These are phyloP conservation scores for Geosiphon pyriformis DNA, from an alignment of 192 early-diverging fungal species.

Conservation along the genomic window DNA sequence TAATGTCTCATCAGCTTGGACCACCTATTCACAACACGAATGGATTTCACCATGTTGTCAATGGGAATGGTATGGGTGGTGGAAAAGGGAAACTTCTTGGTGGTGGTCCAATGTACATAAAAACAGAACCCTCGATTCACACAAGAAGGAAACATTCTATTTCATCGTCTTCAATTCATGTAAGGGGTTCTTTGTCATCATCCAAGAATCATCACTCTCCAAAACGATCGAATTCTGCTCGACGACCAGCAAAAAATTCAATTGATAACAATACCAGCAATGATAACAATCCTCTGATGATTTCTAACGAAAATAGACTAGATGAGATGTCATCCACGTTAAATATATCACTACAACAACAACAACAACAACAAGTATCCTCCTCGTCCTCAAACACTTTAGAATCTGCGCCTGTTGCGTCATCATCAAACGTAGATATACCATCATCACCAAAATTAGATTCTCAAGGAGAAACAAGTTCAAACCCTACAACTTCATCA, in stretches of 20 bases:
- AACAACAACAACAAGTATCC: slow-evolving; percentile 20
- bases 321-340: slow-evolving; percentile 16
- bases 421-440: slow-evolving; percentile 14
- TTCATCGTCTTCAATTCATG: background rate
- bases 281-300: background rate
- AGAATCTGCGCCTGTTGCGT: slow-evolving; percentile 6
- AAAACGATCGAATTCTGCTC: background rate
- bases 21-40: too few species aligned
- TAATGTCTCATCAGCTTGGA: slow-evolving; percentile 3
- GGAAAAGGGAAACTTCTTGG: background rate
- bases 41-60: background rate
- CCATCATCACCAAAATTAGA: slow-evolving; percentile 20
- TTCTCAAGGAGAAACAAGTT: slow-evolving; percentile 7
- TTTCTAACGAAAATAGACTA: slow-evolving; percentile 26
- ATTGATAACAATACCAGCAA: background rate
- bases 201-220: background rate
- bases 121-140: background rate
- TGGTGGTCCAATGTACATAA: background rate
- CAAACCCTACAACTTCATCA: slow-evolving; percentile 10
- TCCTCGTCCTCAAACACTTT: slow-evolving; percentile 18
- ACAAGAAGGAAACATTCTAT: background rate
- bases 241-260: background rate
- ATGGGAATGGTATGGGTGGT: too few species aligned
- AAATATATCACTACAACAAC: slow-evolving; percentile 26
- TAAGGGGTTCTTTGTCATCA: background rate